These are phyloP conservation scores for Leccinum subtestaceum DNA, from an alignment of 768 basidiomycete species.

Conservation along the genomic window DNA sequence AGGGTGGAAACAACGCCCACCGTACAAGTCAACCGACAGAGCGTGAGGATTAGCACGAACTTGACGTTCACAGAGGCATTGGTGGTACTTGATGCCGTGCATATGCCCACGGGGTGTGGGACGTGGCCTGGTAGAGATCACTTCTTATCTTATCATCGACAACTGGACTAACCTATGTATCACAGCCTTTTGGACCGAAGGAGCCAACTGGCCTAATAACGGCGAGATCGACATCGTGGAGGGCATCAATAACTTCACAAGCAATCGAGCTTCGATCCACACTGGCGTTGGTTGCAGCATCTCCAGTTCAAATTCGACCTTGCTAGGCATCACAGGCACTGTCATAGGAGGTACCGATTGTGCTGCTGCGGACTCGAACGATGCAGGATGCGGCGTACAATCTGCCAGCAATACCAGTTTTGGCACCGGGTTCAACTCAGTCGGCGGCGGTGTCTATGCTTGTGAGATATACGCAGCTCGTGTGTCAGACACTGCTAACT, in stretches of 20 bases:
- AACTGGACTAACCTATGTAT: background rate
- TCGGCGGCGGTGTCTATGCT: constrained; percentile 84
- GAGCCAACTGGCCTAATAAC: constrained; percentile 41
- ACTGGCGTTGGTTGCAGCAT: constrained; percentile 70
- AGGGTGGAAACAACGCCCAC: constrained; percentile 78
- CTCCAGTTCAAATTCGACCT: constrained; percentile 42
- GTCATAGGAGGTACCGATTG: constrained; percentile 72
- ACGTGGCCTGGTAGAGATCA: constrained; percentile 62
- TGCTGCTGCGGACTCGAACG: constrained; percentile 62
- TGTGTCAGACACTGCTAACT: background rate
- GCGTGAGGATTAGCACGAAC: constrained; percentile 73
- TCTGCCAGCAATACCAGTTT: constrained; percentile 60
- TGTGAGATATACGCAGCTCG: constrained; percentile 38
- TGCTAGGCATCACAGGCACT: constrained; percentile 63
- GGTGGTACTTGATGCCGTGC: constrained; percentile 77
- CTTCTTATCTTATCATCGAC: background rate
- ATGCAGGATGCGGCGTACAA: constrained; percentile 81
- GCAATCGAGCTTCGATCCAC: constrained; percentile 81
- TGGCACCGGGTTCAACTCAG: constrained; percentile 79
- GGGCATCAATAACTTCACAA: constrained; percentile 77
- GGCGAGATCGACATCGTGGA: constrained; percentile 87
- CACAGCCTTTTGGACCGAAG: constrained; percentile 49
- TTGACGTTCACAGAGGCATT: constrained; percentile 61
- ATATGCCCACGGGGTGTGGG: constrained; percentile 90
- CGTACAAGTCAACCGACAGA: constrained; percentile 66